Conservation (phyloP, 2,329 filamentous ascomycete species). For the Apiospora rasikravindrae region DNA sequence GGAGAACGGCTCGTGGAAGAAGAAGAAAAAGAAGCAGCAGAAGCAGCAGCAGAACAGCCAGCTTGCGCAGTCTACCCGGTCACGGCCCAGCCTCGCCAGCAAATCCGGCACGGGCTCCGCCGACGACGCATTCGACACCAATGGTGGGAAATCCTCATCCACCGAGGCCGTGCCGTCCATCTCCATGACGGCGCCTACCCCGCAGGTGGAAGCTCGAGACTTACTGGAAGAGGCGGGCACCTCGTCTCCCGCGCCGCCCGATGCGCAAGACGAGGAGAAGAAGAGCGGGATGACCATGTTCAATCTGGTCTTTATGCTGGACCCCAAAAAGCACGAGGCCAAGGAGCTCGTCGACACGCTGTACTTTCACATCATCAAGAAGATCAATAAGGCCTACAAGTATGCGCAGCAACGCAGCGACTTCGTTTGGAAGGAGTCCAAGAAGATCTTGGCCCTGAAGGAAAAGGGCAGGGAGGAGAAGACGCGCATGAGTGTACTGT, state of each 20-base stretch:
- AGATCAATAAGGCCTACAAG: constrained; percentile 89
- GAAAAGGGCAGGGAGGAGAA: constrained; percentile 73
- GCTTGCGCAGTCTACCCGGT: constrained; percentile 24
- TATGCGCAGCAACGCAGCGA: constrained; percentile 89
- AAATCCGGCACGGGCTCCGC: constrained; percentile 28
- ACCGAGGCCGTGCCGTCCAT: constrained; percentile 19
- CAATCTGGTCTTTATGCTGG: constrained; percentile 91
- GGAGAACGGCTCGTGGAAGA: constrained; percentile 78
- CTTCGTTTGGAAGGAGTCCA: constrained; percentile 91
- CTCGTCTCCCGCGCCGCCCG: constrained; percentile 40
- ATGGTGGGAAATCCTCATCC: neutral
- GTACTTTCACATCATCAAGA: constrained; percentile 88
- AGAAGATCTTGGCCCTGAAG: constrained; percentile 79
- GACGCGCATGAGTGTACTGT: constrained; percentile 68
- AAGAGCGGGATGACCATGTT: constrained; percentile 90
- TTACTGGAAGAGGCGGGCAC: constrained; percentile 40
- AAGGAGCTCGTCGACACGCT: constrained; percentile 76
- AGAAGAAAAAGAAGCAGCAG: constrained; percentile 68
- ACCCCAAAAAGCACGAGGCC: constrained; percentile 78
- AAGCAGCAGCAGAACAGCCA: constrained; percentile 38
- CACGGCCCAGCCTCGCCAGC: constrained; percentile 36
- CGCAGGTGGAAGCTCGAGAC: constrained; percentile 34
- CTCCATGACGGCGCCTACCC: constrained; percentile 28
- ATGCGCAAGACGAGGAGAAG: constrained; percentile 56
- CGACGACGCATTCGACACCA: constrained; percentile 22